Conservation (phyloP, 2,329 filamentous ascomycete species). For the Penicillium fuscoglaucum region DNA sequence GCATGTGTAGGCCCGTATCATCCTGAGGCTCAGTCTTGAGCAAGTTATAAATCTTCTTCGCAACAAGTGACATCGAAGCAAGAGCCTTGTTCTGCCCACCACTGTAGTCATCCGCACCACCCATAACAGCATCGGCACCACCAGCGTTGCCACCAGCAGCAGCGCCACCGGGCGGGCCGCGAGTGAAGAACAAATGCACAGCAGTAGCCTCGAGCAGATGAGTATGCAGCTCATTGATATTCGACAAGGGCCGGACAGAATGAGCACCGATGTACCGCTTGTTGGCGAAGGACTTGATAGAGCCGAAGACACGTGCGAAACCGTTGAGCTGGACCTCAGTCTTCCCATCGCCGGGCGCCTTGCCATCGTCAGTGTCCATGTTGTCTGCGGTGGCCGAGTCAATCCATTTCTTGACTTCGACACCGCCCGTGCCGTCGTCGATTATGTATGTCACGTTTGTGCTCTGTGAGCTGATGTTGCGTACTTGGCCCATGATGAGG, state of each 20-base stretch:
- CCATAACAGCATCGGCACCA: slow-evolving; percentile 40
- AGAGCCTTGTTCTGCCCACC: slow-evolving; percentile 38
- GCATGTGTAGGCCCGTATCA: slow-evolving; percentile 81
- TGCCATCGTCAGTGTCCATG: slow-evolving; percentile 47
- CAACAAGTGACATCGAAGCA: slow-evolving; percentile 54
- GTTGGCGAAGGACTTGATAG: slow-evolving; percentile 78
- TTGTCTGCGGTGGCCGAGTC: slow-evolving; percentile 47
- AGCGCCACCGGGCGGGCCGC: slow-evolving; percentile 58
- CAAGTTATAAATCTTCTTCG: slow-evolving; percentile 70
- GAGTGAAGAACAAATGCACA: slow-evolving; percentile 80
- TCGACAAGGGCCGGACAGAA: slow-evolving; percentile 73
- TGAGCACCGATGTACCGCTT: slow-evolving; percentile 80
- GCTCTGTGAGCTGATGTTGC: slow-evolving; percentile 77
- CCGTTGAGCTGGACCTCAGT: slow-evolving; percentile 67
- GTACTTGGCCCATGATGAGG: slow-evolving; percentile 87
- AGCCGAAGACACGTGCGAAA: slow-evolving; percentile 84
- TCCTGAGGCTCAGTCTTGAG: slow-evolving; percentile 67
- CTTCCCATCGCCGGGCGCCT: slow-evolving; percentile 48
- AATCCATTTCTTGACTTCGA: slow-evolving; percentile 66
- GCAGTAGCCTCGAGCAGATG: slow-evolving; percentile 88
- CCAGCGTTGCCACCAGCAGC: slow-evolving; percentile 50
- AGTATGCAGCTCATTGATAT: slow-evolving; percentile 91
- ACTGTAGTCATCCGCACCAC: slow-evolving; percentile 36
- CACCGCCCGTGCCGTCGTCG: slow-evolving; percentile 89
- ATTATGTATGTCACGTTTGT: slow-evolving; percentile 92